Evolutionary conservation across 768 basidiomycete species (phyloP), one percentile per base, ranked within the genome.

Genomic region (Tubosaeta brunneosetosa): DNA sequence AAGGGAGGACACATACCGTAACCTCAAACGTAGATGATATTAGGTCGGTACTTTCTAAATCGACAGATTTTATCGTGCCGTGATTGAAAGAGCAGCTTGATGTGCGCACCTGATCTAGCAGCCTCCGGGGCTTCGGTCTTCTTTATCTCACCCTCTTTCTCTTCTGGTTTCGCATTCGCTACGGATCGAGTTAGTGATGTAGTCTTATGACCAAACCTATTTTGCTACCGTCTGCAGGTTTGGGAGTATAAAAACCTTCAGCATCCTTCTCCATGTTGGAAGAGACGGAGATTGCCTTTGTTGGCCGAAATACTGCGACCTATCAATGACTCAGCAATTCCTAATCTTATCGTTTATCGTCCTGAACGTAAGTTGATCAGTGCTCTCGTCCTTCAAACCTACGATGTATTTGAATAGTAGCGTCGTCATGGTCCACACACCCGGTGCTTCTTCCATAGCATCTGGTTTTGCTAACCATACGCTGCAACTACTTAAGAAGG

Each of bases 11-110:
- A 69, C 84, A 51, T 66, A 91, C 90, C 61, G 81, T 78, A 56
- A 92, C 90, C 71, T 92, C 88, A 63, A 89, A 92, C 25, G 81
- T 84, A n/a, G 88, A 85, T 55, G 83, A 79, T 61, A 91, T 78
- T 34, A 92, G 78, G 66, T 90, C 86, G 27, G 73, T 78, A 11
- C 74, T 70, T 44, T 57, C 63, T 71, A 40, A 16, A 22, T 43
- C 4, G 11, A 44, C 25, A 2, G 25, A 4, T 10, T 17, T 44
- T 50, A 36, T 34, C 22, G 22, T 17, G 26, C 9, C 10, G 38
- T 22, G 38, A 19, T 26, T 9, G 33, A 37, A 34, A 26, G 13
- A 40, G 37, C 16, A 32, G 31, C 16, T 42, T 16, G 36, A 50
- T 31, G 29, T 52, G 36, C 67, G 43, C 49, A 71, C 62, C 53